These are phyloP conservation scores for Clavispora phyllophila DNA, from an alignment of 805 yeast genomes.

Conservation along the genomic window DNA sequence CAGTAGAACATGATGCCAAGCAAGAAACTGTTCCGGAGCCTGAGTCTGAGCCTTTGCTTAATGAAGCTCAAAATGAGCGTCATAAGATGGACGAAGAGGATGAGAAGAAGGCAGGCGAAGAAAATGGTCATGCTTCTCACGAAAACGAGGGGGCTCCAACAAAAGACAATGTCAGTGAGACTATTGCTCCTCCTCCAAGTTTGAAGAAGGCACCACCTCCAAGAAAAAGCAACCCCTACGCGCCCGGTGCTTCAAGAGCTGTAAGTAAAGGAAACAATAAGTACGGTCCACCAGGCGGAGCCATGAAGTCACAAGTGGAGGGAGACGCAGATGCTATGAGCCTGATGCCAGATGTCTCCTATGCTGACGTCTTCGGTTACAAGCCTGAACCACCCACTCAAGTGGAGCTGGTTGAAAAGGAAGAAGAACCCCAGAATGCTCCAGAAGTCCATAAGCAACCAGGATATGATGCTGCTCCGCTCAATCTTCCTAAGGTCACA, in stretches of 20 bases:
- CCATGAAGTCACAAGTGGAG: neutral
- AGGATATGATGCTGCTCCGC: neutral
- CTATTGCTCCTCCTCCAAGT: slow-evolving; percentile 10
- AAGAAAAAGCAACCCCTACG: slow-evolving; percentile 29
- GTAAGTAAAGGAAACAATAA: slow-evolving; percentile 9
- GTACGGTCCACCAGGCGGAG: slow-evolving; percentile 9
- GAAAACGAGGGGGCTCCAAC: neutral
- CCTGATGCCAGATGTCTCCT: neutral
- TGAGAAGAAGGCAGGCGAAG: neutral
- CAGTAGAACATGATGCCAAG: neutral
- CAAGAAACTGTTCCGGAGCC: neutral
- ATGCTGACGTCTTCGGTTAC: slow-evolving; percentile 3
- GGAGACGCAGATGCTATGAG: neutral
- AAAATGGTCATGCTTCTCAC: too few species aligned
- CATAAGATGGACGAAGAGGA: neutral
- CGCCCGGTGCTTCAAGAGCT: slow-evolving; percentile 22
- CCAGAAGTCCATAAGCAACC: too few species aligned
- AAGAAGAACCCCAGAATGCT: neutral
- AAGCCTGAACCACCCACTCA: neutral
- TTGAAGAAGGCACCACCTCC: neutral
- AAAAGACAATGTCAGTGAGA: neutral
- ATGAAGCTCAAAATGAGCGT: neutral
- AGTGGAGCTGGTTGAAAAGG: neutral
- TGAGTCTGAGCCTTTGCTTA: neutral
- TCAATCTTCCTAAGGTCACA: neutral